Percentiles rank a stretch among this genome's conserved stretches.
Evolutionary conservation across 2,329 filamentous ascomycete genomes (phyloP).

Genomic region (Hypoxylon sp.): DNA sequence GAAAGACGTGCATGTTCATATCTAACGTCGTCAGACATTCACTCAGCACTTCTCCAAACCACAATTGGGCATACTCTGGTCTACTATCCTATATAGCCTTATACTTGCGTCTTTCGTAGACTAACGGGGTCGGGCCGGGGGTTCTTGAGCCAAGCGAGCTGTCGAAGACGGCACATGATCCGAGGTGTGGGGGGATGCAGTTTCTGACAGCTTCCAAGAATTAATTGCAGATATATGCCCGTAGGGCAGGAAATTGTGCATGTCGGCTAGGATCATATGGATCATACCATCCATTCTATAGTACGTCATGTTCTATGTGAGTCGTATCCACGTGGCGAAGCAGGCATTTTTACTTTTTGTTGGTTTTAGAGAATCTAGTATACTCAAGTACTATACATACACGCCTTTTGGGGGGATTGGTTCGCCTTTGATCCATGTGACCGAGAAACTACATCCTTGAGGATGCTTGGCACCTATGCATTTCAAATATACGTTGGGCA

Average conservation of each 20-base stretch:
- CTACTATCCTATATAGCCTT: constrained; percentile 3
- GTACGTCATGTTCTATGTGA: constrained; percentile 38
- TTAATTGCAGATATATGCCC: constrained; percentile 17
- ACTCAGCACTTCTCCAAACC: constrained; percentile 5
- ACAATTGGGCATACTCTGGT: constrained; percentile 6
- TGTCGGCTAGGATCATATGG: constrained; percentile 23
- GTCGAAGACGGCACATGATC: constrained; percentile 26
- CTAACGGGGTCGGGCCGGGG: constrained; percentile 15
- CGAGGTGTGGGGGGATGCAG: constrained; percentile 31
- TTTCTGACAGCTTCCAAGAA: constrained; percentile 25
- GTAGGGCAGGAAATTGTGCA: constrained; percentile 29
- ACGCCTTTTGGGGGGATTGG: constrained; percentile 15
- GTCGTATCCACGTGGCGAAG: constrained; percentile 39
- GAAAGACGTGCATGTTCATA: background rate
- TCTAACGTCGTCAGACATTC: constrained; percentile 4
- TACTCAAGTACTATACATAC: constrained; percentile 30
- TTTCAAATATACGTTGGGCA: constrained; percentile 38
- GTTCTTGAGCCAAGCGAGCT: constrained; percentile 3
- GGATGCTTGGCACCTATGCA: constrained; percentile 35
- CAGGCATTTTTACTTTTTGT: constrained; percentile 28
- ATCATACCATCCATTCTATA: constrained; percentile 22
- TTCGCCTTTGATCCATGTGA: constrained; percentile 32
- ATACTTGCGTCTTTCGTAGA: constrained; percentile 6
- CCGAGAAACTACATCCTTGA: constrained; percentile 19
- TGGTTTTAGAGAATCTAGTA: constrained; percentile 23